phyloP scores from a whole-genome alignment of 2,329 filamentous ascomycete genomes.

The Diaporthe batatas region DNA sequence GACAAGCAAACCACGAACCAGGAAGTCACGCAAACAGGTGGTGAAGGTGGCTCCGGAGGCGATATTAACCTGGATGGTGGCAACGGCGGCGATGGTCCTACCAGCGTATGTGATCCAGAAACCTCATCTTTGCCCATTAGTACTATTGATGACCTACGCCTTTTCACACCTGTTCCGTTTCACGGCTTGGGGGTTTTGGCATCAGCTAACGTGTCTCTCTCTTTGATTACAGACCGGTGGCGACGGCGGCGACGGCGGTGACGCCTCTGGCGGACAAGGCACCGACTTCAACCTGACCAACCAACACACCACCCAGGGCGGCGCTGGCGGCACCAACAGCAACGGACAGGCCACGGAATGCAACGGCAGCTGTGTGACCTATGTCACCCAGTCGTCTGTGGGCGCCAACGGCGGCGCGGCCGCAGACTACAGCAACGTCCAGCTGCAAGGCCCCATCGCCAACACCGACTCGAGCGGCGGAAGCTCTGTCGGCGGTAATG shows the following conservation, averaged over 20 bases:
- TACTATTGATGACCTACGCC: neutral
- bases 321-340: neutral
- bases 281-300: neutral
- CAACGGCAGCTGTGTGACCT: constrained; percentile 29
- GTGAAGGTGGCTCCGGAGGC: neutral
- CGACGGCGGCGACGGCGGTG: neutral
- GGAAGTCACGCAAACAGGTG: neutral
- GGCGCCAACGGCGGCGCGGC: constrained; percentile 4
- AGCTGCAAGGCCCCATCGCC: neutral
- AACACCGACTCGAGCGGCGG: constrained; percentile 12
- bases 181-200: neutral
- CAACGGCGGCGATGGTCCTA: neutral
- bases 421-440: neutral
- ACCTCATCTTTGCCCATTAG: neutral
- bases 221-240: neutral
- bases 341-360: constrained; percentile 22
- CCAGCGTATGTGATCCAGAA: neutral
- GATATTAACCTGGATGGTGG: neutral
- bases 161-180: neutral
- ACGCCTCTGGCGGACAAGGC: neutral
- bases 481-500: neutral
- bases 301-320: constrained; percentile 4
- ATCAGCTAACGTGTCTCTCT: neutral
- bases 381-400: neutral
- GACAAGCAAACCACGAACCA: neutral